Base-by-base conservation (phyloP, 2,329 filamentous ascomycete genomes). In the Trichoderma sp. region DNA sequence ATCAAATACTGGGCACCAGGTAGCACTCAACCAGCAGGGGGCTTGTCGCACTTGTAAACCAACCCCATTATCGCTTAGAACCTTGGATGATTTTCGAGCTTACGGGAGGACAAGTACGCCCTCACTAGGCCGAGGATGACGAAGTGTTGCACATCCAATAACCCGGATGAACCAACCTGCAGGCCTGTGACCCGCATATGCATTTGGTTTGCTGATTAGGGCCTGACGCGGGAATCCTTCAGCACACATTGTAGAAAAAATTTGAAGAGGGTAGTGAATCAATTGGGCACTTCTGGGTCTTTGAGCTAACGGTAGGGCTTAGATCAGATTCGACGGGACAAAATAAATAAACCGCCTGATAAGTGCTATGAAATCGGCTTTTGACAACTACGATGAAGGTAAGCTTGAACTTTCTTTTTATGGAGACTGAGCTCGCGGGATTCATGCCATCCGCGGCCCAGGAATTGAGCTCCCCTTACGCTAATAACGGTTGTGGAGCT, bases 1-100 rank as follows among this genome's bases (percentile, higher is more conserved):
- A 50, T 75, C 74, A 72, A 75, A 71, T 75, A 75, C 67, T 56
- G 24, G 45, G 41, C n/a, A 41, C 60, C 27, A 65, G 68, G 16
- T 27, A 38, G 18, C 14, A 14, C 29, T 31, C 18, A 64, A 18
- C 59, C 12, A 53, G n/a, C 29, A 18, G 38, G 69, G 60, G 69
- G 69, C 24, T 21, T 56, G 33, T 33, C 21, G 31, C 63, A 41
- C 31, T 16, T 56, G 31, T 29, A 21, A 50, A 33, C 66, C 45
- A 45, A 45, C 66, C 18, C n/a, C 68, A n/a, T 29, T 62, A 12
- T 33, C 68, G 56, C 56, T 45, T 63, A 63, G 27, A 60, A 38
- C 35, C 33, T 63, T 31, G 68, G 29, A 50, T 24, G 29, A 72
- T 33, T 64, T 63, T 62, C 64, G 45, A 27, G 50, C 31, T 50